A percentile compares a stretch with the other conserved stretches of the same genome.
Evolutionary conservation across 768 basidiomycete genomes (phyloP).

Genomic region (Daedalea quercina): DNA sequence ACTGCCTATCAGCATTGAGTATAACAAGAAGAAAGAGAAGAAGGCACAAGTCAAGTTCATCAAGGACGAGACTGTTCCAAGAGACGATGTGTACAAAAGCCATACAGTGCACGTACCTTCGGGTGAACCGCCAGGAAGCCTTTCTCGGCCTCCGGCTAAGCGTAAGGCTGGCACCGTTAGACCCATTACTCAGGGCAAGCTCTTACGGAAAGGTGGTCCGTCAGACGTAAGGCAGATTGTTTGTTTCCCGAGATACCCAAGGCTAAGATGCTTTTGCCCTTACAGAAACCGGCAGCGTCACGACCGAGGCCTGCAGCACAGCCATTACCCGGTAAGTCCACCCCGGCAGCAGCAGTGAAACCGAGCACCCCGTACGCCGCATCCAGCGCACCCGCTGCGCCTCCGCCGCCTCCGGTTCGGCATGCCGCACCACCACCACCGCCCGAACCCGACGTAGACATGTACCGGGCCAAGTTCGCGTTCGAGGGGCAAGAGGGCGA

Average conservation of each 20-base stretch:
- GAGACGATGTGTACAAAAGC: constrained; percentile 89
- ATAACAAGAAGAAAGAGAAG: constrained; percentile 97
- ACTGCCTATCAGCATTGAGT: constrained; percentile 55
- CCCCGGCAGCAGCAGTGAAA: constrained; percentile 28
- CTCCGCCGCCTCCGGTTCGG: constrained; percentile 34
- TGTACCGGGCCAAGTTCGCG: constrained; percentile 86
- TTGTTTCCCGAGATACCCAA: too few species aligned
- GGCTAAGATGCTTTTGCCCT: not conserved
- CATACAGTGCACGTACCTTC: constrained; percentile 83
- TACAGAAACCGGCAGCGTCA: constrained; percentile 32
- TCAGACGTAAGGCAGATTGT: constrained; percentile 35
- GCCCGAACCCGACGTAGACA: constrained; percentile 57
- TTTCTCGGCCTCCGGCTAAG: constrained; percentile 79
- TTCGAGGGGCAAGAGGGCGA: constrained; percentile 93
- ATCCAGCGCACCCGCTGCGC: constrained; percentile 35
- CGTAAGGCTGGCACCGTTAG: constrained; percentile 82
- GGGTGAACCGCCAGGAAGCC: constrained; percentile 78
- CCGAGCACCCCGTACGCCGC: constrained; percentile 30
- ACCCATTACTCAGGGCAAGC: constrained; percentile 80
- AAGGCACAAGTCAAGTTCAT: constrained; percentile 77
- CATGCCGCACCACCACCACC: constrained; percentile 38
- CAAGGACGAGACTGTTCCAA: constrained; percentile 80
- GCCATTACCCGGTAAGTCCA: constrained; percentile 56
- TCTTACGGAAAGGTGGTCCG: constrained; percentile 72
- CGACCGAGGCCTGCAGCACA: constrained; percentile 52